Base-by-base conservation (phyloP, 2,329 filamentous ascomycete genomes). In the Tolypocladium pustulatum region DNA sequence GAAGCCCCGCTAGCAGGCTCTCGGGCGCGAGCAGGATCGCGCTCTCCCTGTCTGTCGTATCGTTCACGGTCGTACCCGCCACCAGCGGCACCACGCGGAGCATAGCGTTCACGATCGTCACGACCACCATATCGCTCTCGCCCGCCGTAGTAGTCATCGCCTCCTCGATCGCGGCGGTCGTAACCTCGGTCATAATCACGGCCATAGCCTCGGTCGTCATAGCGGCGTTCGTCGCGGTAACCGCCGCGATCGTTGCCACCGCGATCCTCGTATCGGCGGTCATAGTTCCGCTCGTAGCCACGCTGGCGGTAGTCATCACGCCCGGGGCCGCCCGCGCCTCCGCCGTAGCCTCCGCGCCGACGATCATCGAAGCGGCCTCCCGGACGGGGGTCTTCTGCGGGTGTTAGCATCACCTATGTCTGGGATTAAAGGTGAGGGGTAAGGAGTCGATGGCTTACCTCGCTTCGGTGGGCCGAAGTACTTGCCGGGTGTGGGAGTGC, bases 391-490 rank as follows among this genome's bases (percentile, higher is more conserved):
- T 77, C 75, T 75, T n/a, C 9, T 30, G 6, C 6, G 13, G 9
- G n/a, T 22, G 36, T 34, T 15, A 52, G 57, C 15, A 37, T 36
- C n/a, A 41, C 27, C n/a, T n/a, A 46, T 8, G 41, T 20, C 27
- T 10, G 15, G 22, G 12, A 43, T 25, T 3, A 20, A 36, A 4
- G 32, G 6, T 5, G 25, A 8, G 41, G 30, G 25, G 32, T 34
- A 65, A 60, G 61, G 66, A 59, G 15, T 36, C 8, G 34, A 30
- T 49, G 40, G 78, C 88, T 80, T 79, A 94, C 92, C 92, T 81
- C 94, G 85, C 86, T 99, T 99, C 64, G 94, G 94, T 62, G 94
- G 94, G 57, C 94, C 94, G 71, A 97, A 97, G 83, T 99, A 99
- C 80, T 97, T 97, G 78, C 94, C 94, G 55, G 94, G 94, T 59